These are phyloP conservation scores for Diaporthe longicolla DNA, from an alignment of 2,329 filamentous ascomycete species.

Conservation along the genomic window DNA sequence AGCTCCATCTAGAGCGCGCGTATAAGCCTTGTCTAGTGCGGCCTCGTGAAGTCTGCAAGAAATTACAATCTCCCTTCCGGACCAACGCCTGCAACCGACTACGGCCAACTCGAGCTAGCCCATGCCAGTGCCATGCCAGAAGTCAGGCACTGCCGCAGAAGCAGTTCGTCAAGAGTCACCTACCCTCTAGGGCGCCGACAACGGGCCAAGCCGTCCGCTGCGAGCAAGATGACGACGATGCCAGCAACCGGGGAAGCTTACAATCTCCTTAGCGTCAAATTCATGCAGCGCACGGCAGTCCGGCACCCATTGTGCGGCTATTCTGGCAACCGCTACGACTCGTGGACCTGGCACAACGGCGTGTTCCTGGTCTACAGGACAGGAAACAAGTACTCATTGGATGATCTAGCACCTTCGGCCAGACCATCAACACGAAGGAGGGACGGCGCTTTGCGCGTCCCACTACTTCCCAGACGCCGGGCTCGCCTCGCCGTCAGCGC, in stretches of 20 bases:
- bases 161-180: not conserved
- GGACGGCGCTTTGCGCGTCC: not conserved
- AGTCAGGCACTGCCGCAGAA: not conserved
- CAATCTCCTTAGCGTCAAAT: slow-evolving; percentile 19
- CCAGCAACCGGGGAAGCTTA: slow-evolving; percentile 25
- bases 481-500: not conserved
- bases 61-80: not conserved
- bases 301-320: not conserved
- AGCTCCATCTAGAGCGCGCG: not conserved
- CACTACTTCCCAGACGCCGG: not conserved
- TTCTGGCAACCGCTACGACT: not conserved
- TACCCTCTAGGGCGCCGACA: slow-evolving; percentile 1
- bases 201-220: slow-evolving; percentile 9
- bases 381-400: not conserved
- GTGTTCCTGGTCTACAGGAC: not conserved
- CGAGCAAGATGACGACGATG: slow-evolving; percentile 4
- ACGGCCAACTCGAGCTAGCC: not conserved
- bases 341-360: not conserved
- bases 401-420: not conserved
- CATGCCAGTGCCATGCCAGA: not conserved
- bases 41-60: not conserved
- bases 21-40: not conserved
- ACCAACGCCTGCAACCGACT: too few species aligned
- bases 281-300: slow-evolving; percentile 17
- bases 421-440: not conserved